Percentiles rank a stretch among this genome's conserved stretches.
Evolutionary conservation across 257 asterid genomes (phyloP).

Genomic region (Hygrophila difformis): DNA sequence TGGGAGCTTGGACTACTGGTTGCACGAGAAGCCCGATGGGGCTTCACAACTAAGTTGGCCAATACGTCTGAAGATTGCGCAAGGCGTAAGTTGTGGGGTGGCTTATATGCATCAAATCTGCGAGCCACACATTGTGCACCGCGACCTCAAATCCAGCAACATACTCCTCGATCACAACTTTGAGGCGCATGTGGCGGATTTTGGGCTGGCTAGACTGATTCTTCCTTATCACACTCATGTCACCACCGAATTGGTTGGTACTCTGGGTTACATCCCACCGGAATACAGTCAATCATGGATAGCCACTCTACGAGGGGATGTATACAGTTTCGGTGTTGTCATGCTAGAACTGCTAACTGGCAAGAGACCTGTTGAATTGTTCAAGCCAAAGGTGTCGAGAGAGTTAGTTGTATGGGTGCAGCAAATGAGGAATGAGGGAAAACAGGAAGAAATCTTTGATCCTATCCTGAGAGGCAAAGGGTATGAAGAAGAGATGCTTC

Average conservation of each 20-base stretch:
- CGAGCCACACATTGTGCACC: constrained; percentile 93
- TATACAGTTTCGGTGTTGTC: constrained; percentile 90
- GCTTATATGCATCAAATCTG: constrained; percentile 92
- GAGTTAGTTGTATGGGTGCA: constrained; percentile 79
- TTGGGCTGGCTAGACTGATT: constrained; percentile 79
- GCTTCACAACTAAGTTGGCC: constrained; percentile 81
- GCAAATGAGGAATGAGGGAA: constrained; percentile 67
- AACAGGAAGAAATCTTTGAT: constrained; percentile 65
- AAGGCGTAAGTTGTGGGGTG: constrained; percentile 72
- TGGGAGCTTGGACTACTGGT: constrained; percentile 92
- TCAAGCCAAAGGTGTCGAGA: constrained; percentile 66
- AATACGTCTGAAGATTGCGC: constrained; percentile 59
- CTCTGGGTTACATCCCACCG: constrained; percentile 94
- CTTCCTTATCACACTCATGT: constrained; percentile 88
- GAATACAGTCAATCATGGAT: constrained; percentile 96
- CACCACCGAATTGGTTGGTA: constrained; percentile 92
- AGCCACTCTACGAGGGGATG: constrained; percentile 90
- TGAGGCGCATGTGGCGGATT: constrained; percentile 91
- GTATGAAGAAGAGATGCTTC: constrained; percentile 69
- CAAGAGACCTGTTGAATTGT: constrained; percentile 77
- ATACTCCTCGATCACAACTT: constrained; percentile 80
- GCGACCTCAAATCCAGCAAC: constrained; percentile 91
- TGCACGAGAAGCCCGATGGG: constrained; percentile 86
- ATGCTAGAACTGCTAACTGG: constrained; percentile 84
- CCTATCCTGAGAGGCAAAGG: constrained; percentile 60